These are phyloP conservation scores for barrel medic (Medicago truncatula) DNA, from an alignment of 306 rosid species.

Conservation along the genomic window MtrunA17r5.0-ANR NC_053043.1:47535001-47535500, in stretches of 20 bases:
- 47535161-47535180: not conserved
- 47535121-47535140: not conserved
- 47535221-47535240: not conserved
- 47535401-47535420: not conserved
- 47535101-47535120: not conserved
- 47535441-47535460: conserved; percentile 5
- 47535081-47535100: conserved; percentile 80
- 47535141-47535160: conserved; percentile 2
- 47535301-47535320: not conserved
- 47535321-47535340: not conserved
- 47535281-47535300: not conserved
- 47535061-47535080: conserved; percentile 75
- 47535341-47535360: not conserved
- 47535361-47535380: not conserved
- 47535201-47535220: conserved; percentile 1
- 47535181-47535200: conserved; percentile 7
- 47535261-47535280: not conserved
- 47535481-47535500: not conserved
- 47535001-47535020: conserved; percentile 61
- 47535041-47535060: conserved; percentile 73
- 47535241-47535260: not conserved
- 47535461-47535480: not conserved
- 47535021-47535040: conserved; percentile 86
- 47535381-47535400: not conserved
- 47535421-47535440: not conserved